Evolutionary conservation across 164 flowering plant genomes (phyloP), one percentile per base, ranked within the genome.

Genomic region (Tinospora cordifolia): DNA sequence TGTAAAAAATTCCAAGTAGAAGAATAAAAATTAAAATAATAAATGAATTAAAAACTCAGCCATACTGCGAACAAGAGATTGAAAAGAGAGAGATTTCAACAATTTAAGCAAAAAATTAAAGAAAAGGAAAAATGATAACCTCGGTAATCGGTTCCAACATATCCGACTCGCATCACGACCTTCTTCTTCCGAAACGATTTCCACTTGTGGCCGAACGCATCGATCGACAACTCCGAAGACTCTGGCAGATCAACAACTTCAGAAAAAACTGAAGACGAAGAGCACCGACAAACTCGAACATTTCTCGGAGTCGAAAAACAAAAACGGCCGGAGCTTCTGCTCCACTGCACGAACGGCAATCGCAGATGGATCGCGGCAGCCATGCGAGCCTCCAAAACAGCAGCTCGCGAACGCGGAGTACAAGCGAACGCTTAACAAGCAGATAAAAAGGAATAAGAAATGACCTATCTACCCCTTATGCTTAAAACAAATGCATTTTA

Each of bases 131-230:
- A 41, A 22, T 71, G 51, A 24, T 21, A 41, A 85, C 96, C 98
- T 83, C 84, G 80, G 79, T 89, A 90, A 63, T 89, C 81, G 62
- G 92, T 76, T 3, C 98, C 98, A 5, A 87, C 90, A 44, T 92
- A 92, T 1, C 96, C 93, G 69, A 92, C 88, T 19, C 96, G 92
- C 89, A 87, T 81, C 46, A 84, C 89, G 24, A 92, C 94, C 75
- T 86, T 88, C 82, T 87, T 88, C 82, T 87, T 88, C 47, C 85
- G 82, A 62, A 79, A 75, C 6, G 89, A 49, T 27, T 81, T 74
- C 93, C 93, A 88, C 80, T 77, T 85, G 8, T 62, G 25, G 54
- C 64, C 54, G 13, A 65, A 24, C 8, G 39, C 49, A 6, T 69
- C 68, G 36, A 47, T 27, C 26, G 49, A 2, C 34, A 41, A 63